Base-by-base conservation (phyloP, 768 basidiomycete species). In the Leccinum rimulosum region DNA sequence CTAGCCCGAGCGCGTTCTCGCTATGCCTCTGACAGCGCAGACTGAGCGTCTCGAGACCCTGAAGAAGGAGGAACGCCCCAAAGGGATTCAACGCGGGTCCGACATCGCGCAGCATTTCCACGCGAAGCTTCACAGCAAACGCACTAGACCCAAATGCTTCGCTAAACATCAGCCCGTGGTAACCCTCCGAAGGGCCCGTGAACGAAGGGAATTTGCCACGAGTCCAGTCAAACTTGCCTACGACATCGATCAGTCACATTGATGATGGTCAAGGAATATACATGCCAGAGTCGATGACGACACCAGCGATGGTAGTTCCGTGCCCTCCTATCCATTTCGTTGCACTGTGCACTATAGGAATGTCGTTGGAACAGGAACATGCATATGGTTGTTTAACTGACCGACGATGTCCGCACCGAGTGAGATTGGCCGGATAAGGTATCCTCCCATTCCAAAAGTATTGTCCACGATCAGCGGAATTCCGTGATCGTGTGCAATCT, bases 311-410 rank as follows among this genome's bases (percentile, higher is more conserved):
- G 6, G 84, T 85, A 7, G 84, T 86, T 22, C 87, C 86, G 52
- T 85, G 84, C 0, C 84, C 84, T 2, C 84, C 78, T 8, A 88
- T 83, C 87, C 86, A 88, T 66, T 88, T 87, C 0, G 84, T 87
- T 1, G 82, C 82, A 33, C 80, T 81, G 63, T 84, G 80, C 1
- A 83, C 82, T 80, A 19, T 7, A 47, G 19, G n/a, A 48, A 52
- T 27, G 52, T 58, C 51, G 54, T 22, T 22, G 9, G 43, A 25
- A 50, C 11, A 4, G 11, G 30, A 7, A 38, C n/a, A 15, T 19
- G 0, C 31, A 6, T 5, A 14, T 12, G 17, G 31, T 9, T 31
- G 28, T 17, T 31, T 11, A 36, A 66, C 75, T 49, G 15, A 77
- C 79, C 55, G 56, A 86, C 75, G 40, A 85, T 83, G 60, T 86